Evolutionary conservation across 345 rosid genomes (phyloP), one percentile per base, ranked within the genome.

Genomic region (Limnanthes douglasii): DNA sequence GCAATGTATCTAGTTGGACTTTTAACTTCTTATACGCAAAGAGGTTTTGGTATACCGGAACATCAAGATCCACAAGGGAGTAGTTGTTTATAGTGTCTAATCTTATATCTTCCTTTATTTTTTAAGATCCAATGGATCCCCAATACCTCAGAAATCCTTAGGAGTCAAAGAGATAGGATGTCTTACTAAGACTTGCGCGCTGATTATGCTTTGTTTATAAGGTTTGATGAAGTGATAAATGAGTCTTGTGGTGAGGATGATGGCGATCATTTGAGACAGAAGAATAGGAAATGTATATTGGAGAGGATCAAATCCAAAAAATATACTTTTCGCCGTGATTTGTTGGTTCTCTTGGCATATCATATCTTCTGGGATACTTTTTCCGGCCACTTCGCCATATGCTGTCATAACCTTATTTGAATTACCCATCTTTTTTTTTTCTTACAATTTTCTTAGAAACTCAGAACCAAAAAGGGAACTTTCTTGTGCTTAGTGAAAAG

Each of bases 131-230:
- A n/a, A n/a, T n/a, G n/a, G n/a, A n/a, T n/a, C n/a, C n/a, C n/a
- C n/a, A n/a, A n/a, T n/a, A n/a, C n/a, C n/a, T n/a, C n/a, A n/a
- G n/a, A n/a, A n/a, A n/a, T n/a, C n/a, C n/a, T n/a, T n/a, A n/a
- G n/a, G n/a, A n/a, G n/a, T n/a, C n/a, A n/a, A n/a, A n/a, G n/a
- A n/a, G n/a, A n/a, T n/a, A n/a, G 24, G 32, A 31, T 31, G 23
- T 9, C 28, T 12, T 56, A 56, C 61, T 52, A 57, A 37, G 25
- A 57, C 52, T 50, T 57, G 63, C 21, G 63, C 53, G 34, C 48
- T 38, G 44, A 50, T 57, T 36, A 50, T 57, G 34, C 57, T 56
- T 50, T 57, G 57, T 12, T 44, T 38, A 8, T 39, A 23, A 20
- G 63, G 53, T 18, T 34, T 37, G 24, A 51, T 42, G 8, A 57